Evolutionary conservation across 169 alveolate genomes (phyloP).

Genomic region (Plasmodium sp.): DNA sequence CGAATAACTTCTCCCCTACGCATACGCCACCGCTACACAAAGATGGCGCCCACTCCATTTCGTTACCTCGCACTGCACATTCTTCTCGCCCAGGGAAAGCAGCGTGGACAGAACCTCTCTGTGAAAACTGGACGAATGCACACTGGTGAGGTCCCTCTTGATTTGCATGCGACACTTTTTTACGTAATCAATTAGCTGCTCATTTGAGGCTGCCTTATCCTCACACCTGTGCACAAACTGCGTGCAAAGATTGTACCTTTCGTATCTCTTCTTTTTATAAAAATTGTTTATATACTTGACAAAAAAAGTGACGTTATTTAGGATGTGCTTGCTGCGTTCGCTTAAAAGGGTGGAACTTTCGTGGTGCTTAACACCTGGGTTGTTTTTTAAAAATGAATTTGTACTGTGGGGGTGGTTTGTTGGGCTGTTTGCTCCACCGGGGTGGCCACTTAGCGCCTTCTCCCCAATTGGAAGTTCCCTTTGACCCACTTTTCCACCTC

Average conservation of each 20-base stretch:
- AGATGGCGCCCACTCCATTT: neutral
- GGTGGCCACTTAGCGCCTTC: neutral
- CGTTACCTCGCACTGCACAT: slow-evolving; percentile 59
- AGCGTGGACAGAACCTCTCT: slow-evolving; percentile 42
- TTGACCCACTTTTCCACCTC: neutral
- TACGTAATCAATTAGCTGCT: slow-evolving; percentile 23
- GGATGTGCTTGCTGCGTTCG: slow-evolving; percentile 26
- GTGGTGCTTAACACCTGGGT: neutral
- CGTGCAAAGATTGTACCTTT: slow-evolving; percentile 24
- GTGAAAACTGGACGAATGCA: slow-evolving; percentile 44
- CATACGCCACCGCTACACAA: neutral
- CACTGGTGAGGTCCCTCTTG: neutral
- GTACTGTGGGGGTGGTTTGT: neutral
- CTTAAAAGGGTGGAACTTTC: slow-evolving; percentile 6
- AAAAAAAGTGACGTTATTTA: slow-evolving; percentile 39
- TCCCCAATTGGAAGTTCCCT: neutral
- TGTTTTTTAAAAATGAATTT: neutral
- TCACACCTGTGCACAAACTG: neutral
- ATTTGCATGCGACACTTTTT: slow-evolving; percentile 8
- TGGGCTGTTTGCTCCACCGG: neutral
- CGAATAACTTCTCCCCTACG: neutral
- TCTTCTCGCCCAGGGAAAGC: slow-evolving; percentile 11
- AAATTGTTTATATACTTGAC: slow-evolving; percentile 61
- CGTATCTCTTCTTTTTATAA: slow-evolving; percentile 11
- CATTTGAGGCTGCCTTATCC: neutral